Evolutionary conservation across 352 stramenopile species (phyloP), one percentile per base, ranked within the genome.

Genomic region (Phytophthora podocarpi): DNA sequence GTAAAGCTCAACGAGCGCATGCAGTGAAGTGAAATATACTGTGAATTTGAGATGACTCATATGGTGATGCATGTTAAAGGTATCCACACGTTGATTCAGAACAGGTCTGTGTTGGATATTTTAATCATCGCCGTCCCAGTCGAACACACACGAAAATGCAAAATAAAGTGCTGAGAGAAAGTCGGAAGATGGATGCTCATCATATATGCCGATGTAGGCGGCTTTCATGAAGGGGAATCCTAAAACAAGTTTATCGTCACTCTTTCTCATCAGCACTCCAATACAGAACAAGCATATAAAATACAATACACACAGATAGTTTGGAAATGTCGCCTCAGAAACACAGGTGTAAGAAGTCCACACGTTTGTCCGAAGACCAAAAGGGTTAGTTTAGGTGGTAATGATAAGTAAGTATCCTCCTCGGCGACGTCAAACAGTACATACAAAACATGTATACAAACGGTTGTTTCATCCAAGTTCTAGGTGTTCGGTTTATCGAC

Each of bases 21-120:
- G n/a, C n/a, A n/a, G n/a, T n/a, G n/a, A n/a, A n/a, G n/a, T n/a
- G n/a, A n/a, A n/a, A n/a, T n/a, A n/a, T n/a, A n/a, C n/a, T n/a
- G n/a, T 41, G 28, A 21, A 55, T 3, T 31, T 46, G 30, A 53
- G 46, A 64, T 36, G 75, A 72, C 82, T 93, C 82, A 93, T 88
- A 93, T 93, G 85, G 85, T 93, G 85, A 93, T 93, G 85, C 85
- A 95, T 95, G 85, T 91, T 91, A 78, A 49, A 45, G 28, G 67
- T 83, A 79, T 95, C 85, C 77, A 93, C 85, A 95, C 70, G 67
- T 31, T 62, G 52, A 52, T 91, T 95, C 84, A 89, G 85, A 91
- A 95, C 85, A 95, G 85, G 85, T 95, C 85, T 95, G 80, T 91
- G 76, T 85, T 72, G 70, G 68, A 89, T 67, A 66, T 75, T 86